phyloP scores from a whole-genome alignment of 2,329 filamentous ascomycete genomes.

The Fusarium begoniae region DNA sequence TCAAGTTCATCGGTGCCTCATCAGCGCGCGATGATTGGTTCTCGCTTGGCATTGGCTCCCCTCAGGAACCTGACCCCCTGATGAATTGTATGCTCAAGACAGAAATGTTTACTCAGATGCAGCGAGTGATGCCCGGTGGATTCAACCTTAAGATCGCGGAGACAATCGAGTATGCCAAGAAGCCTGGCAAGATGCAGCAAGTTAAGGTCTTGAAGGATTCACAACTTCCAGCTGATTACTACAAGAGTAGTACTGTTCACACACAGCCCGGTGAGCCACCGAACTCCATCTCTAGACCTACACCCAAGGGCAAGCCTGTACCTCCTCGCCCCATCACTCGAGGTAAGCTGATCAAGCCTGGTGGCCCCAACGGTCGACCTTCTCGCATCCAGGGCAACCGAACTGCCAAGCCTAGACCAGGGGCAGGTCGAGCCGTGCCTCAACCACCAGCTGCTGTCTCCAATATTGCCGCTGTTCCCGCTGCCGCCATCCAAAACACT shows the following conservation, averaged over 20 bases:
- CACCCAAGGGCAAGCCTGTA: slow-evolving; percentile 86
- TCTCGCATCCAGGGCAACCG: slow-evolving; percentile 71
- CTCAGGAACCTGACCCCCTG: slow-evolving; percentile 91
- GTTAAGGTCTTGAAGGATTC: slow-evolving; percentile 94
- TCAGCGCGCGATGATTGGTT: slow-evolving; percentile 96
- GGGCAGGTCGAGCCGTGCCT: slow-evolving; percentile 48
- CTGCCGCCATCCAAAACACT: slow-evolving; percentile 38
- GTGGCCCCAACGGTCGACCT: slow-evolving; percentile 83
- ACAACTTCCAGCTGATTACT: slow-evolving; percentile 78
- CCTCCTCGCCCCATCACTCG: slow-evolving; percentile 90
- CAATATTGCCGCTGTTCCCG: slow-evolving; percentile 39
- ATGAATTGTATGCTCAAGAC: slow-evolving; percentile 96
- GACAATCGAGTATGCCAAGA: slow-evolving; percentile 94
- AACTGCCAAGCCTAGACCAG: slow-evolving; percentile 55
- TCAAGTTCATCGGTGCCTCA: slow-evolving; percentile 87
- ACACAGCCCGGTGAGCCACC: slow-evolving; percentile 85
- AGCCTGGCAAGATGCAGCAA: slow-evolving; percentile 88
- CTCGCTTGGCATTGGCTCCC: slow-evolving; percentile 86
- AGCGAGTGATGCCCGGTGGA: slow-evolving; percentile 79
- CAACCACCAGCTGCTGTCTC: slow-evolving; percentile 47
- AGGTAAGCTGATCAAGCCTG: slow-evolving; percentile 90
- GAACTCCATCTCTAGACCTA: slow-evolving; percentile 83
- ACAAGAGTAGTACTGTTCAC: slow-evolving; percentile 94
- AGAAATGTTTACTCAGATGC: slow-evolving; percentile 94
- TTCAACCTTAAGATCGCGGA: slow-evolving; percentile 86